phyloP scores from a whole-genome alignment of 768 basidiomycete genomes.

The Suillus subluteus region DNA sequence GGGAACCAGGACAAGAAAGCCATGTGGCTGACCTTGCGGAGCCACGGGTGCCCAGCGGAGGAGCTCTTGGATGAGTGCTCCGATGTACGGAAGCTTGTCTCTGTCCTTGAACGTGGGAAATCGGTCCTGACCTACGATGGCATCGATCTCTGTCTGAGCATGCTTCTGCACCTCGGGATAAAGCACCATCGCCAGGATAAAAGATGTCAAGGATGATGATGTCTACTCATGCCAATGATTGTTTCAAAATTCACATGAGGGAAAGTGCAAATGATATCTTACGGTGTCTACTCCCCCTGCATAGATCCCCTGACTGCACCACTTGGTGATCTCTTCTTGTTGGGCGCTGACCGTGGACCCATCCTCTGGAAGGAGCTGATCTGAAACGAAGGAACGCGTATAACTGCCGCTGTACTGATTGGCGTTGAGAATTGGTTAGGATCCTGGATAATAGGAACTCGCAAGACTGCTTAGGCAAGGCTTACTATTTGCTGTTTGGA shows the following conservation, averaged over 20 bases:
- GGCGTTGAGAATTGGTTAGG: neutral
- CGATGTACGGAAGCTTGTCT: slow-evolving; percentile 30
- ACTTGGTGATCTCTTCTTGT: slow-evolving; percentile 21
- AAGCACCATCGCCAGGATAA: slow-evolving; percentile 33
- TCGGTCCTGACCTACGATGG: slow-evolving; percentile 25
- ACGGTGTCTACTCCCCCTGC: slow-evolving; percentile 33
- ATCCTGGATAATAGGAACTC: neutral
- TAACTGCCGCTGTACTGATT: neutral
- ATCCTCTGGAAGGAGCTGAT: slow-evolving; percentile 3
- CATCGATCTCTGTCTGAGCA: slow-evolving; percentile 31
- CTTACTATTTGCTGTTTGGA: slow-evolving; percentile 22
- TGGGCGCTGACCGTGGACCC: slow-evolving; percentile 4
- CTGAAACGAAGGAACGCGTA: neutral
- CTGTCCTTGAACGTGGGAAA: slow-evolving; percentile 31
- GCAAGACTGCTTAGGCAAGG: too few species aligned
- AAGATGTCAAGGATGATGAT: neutral
- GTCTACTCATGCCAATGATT: neutral
- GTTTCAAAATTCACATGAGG: neutral
- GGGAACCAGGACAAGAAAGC: too few species aligned
- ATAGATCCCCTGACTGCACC: slow-evolving; percentile 17
- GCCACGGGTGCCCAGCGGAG: slow-evolving; percentile 25
- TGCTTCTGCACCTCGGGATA: slow-evolving; percentile 30
- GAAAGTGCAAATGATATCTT: slow-evolving; percentile 3
- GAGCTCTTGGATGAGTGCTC: slow-evolving; percentile 28
- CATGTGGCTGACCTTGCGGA: neutral